Evolutionary conservation across 108 stramenopile genomes (phyloP), one percentile per base, ranked within the genome.

Genomic region (Fragilariopsis cylindrus): DNA sequence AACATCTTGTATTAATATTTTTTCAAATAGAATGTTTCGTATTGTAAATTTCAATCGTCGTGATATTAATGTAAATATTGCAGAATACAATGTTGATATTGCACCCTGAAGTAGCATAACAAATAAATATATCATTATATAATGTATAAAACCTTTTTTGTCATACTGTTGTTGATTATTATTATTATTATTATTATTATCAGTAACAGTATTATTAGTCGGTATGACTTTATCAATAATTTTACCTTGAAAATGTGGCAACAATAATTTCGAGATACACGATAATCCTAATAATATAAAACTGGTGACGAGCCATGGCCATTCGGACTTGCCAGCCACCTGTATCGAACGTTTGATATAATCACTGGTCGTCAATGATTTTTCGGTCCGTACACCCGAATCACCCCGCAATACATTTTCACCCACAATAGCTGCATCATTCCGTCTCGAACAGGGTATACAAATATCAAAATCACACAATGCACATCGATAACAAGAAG

Each of bases 1-100:
- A 18, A 81, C 65, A 50, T 93, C 92, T 74, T 93, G 92, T 7
- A 70, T 56, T 12, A 93, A 48, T 11, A 88, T 81, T 40, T 81
- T 77, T 46, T 79, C 73, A 55, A 91, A 90, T 8, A 90, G 78
- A 11, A 64, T 68, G 18, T 68, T 68, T 39, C 92, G 77, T 48
- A 93, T 76, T 2, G 64, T 65, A 44, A 74, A 74, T 39, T 74
- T 74, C 16, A 74, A 45, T 39, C 64, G 18, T n/a, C 70, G 71
- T 30, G 63, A 65, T 41, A 79, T 73, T 6, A 79, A 53, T 6
- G 72, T 73, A 54, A 87, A 85, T 54, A 76, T 81, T n/a, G 83
- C 58, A 15, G 64, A 65, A 47, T 87, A 80, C 4, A 83, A 39
- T 18, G 82, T 80, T 4, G 68, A 68, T 18, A 85, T 21, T 21